These are phyloP conservation scores for Trametes polyzona DNA, from an alignment of 1,284 basidiomycete genomes.

Conservation along the genomic window DNA sequence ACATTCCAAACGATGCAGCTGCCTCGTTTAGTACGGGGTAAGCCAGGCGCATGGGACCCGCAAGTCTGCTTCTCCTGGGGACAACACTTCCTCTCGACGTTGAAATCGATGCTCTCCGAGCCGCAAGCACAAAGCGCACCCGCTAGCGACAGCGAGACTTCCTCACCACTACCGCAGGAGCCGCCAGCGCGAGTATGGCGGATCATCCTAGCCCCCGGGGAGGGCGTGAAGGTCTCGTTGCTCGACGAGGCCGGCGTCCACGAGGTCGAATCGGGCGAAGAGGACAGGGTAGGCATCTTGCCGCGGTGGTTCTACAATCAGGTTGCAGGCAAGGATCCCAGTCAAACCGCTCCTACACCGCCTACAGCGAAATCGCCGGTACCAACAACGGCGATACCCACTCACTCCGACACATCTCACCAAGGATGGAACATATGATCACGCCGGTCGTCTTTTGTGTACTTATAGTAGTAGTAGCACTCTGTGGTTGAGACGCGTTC, in stretches of 20 bases:
- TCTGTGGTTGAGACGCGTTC: no score
- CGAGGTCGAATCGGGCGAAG: slow-evolving; percentile 65
- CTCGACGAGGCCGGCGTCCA: slow-evolving; percentile 51
- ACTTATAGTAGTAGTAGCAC: no score
- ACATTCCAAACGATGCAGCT: slow-evolving; percentile 75
- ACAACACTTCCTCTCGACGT: slow-evolving; percentile 59
- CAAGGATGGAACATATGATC: slow-evolving; percentile 13
- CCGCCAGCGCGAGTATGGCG: slow-evolving; percentile 59
- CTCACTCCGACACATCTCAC: neutral
- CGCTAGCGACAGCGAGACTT: slow-evolving; percentile 5
- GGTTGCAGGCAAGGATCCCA: neutral
- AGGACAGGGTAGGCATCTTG: slow-evolving; percentile 76
- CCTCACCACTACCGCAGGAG: no score
- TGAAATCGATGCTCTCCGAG: slow-evolving; percentile 44
- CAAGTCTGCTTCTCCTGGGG: slow-evolving; percentile 78
- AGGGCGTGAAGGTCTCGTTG: slow-evolving; percentile 49
- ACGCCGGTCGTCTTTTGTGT: no score
- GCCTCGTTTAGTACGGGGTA: slow-evolving; percentile 75
- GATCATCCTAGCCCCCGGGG: slow-evolving; percentile 59
- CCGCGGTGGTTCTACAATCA: slow-evolving; percentile 63
- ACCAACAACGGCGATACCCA: neutral
- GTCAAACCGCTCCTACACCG: no score
- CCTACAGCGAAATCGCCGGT: neutral
- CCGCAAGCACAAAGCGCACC: slow-evolving; percentile 4
- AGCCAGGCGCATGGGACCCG: slow-evolving; percentile 80